Conservation (phyloP, 257 asterid genomes). For the Lithospermum erythrorhizon region DNA sequence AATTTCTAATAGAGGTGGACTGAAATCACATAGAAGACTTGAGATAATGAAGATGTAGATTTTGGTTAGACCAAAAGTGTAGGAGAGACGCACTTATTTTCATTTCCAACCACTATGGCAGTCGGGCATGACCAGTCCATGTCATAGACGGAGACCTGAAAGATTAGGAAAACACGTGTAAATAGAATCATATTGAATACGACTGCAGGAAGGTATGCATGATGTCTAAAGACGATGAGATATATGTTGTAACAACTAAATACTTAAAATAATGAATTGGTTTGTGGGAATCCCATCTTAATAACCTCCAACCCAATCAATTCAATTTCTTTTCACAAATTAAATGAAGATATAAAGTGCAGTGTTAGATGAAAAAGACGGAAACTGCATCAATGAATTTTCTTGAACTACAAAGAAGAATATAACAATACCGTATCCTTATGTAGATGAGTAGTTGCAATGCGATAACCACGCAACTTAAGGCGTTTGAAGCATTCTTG, state of each 20-base stretch:
- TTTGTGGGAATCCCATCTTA: neutral
- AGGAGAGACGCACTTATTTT: slow-evolving; percentile 34
- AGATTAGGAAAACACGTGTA: slow-evolving; percentile 7
- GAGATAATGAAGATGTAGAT: neutral
- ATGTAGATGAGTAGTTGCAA: slow-evolving; percentile 77
- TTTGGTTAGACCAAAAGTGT: neutral
- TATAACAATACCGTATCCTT: slow-evolving; percentile 41
- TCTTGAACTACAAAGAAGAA: neutral
- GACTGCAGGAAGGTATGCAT: no score
- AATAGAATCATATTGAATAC: neutral
- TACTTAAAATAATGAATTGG: no score
- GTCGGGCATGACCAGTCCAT: slow-evolving; percentile 93
- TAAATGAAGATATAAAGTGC: neutral
- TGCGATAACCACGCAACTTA: slow-evolving; percentile 88
- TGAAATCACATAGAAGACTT: neutral
- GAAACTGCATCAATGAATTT: neutral
- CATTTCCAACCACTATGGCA: slow-evolving; percentile 92
- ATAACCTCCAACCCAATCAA: neutral
- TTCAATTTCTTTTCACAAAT: no score
- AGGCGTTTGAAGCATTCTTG: slow-evolving; percentile 61
- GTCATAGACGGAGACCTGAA: slow-evolving; percentile 71
- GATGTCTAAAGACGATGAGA: neutral
- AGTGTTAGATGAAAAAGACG: neutral
- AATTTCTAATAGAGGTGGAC: neutral
- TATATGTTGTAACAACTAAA: no score